A percentile compares a stretch with the other conserved stretches of the same genome.
Conservation (phyloP, 306 rosid genomes). For the Cicer cuneatum region DNA sequence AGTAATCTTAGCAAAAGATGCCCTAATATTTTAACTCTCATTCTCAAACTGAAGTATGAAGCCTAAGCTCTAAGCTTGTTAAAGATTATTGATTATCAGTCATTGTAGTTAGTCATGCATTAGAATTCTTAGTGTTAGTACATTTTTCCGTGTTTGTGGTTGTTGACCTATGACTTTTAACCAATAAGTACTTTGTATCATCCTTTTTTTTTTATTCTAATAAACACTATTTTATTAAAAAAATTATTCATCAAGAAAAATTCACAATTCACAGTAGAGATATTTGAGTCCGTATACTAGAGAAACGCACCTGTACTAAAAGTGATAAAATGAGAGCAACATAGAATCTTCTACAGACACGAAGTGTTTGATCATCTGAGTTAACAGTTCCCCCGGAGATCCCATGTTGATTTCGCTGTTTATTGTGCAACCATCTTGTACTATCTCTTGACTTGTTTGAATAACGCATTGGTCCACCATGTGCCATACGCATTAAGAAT, state of each 20-base stretch:
- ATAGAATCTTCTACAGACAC: constrained; percentile 92
- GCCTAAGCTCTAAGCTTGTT: constrained; percentile 8
- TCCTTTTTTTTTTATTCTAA: not conserved
- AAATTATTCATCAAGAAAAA: not conserved
- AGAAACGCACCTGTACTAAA: constrained; percentile 80
- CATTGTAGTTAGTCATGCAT: not conserved
- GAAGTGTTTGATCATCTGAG: constrained; percentile 75
- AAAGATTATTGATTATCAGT: not conserved
- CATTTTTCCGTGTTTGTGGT: constrained; percentile 3
- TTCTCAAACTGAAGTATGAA: not conserved
- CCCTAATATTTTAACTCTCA: not conserved
- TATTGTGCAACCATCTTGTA: constrained; percentile 51
- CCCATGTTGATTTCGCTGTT: constrained; percentile 54
- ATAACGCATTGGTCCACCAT: constrained; percentile 79
- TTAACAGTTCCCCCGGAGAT: constrained; percentile 45
- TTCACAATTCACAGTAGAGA: not conserved
- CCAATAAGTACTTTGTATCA: constrained; percentile 8
- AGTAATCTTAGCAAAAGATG: constrained; percentile 10
- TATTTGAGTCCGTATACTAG: constrained; percentile 37
- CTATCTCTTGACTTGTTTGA: constrained; percentile 61
- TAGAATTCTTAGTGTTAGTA: not conserved
- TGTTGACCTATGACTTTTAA: constrained; percentile 8
- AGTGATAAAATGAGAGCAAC: constrained; percentile 94
- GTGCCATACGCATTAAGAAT: constrained; percentile 93
- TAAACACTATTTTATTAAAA: not conserved